Percentiles rank a stretch among this genome's conserved stretches.
phyloP scores from a whole-genome alignment of 805 yeast genomes.

The Zygosaccharomyces lentus region DNA sequence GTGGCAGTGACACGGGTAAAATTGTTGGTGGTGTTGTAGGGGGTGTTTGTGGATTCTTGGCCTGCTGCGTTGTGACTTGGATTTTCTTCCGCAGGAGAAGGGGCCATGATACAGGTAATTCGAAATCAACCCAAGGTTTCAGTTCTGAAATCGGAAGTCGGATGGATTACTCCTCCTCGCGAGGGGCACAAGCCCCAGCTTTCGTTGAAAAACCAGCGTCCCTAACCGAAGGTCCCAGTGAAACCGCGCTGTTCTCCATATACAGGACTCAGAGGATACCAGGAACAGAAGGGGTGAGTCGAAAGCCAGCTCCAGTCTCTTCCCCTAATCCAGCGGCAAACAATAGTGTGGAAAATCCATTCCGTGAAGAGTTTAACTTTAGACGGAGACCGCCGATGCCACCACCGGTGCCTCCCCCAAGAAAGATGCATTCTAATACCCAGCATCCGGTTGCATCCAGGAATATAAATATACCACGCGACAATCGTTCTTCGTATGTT shows the following conservation, averaged over 20 bases:
- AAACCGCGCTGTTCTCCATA: conserved; percentile 6
- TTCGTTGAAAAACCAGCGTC: conserved; percentile 7
- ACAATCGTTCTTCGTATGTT: conserved; percentile 17
- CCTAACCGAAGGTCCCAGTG: not conserved
- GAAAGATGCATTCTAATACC: conserved; percentile 11
- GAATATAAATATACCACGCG: conserved; percentile 5
- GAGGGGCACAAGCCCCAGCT: not conserved
- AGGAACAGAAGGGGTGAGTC: not conserved
- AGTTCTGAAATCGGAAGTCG: conserved; percentile 24
- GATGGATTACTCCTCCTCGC: conserved; percentile 14
- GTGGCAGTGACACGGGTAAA: conserved; percentile 14
- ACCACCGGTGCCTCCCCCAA: conserved; percentile 25
- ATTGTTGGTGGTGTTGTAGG: conserved; percentile 33
- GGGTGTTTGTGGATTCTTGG: conserved; percentile 28
- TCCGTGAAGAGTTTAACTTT: conserved; percentile 27
- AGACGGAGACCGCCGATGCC: conserved; percentile 13
- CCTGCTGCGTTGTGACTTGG: conserved; percentile 22
- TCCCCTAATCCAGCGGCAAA: not conserved
- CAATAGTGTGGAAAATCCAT: conserved; percentile 18
- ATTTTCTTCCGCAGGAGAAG: conserved; percentile 16
- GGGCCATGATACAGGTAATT: conserved; percentile 7
- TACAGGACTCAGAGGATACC: conserved; percentile 4
- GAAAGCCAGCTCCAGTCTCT: conserved; percentile 2
- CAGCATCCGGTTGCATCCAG: conserved; percentile 1
- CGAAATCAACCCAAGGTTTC: conserved; percentile 11